Conservation (phyloP, 345 rosid genomes). For the Brassica cretica region DNA sequence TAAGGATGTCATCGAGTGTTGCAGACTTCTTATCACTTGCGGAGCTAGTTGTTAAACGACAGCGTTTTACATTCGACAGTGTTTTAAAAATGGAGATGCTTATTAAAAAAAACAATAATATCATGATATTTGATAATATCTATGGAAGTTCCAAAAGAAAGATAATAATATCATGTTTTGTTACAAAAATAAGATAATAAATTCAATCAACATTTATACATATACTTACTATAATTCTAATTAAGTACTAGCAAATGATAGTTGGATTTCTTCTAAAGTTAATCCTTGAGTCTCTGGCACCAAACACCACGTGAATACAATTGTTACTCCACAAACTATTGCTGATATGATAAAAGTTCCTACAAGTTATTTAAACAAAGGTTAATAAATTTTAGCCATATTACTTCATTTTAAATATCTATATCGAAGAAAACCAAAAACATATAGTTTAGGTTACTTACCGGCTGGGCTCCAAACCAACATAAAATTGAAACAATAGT, state of each 20-base stretch:
- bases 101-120: not conserved
- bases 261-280: slow-evolving; percentile 56
- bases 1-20: not conserved
- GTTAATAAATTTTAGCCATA: slow-evolving; percentile 38
- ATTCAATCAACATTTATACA: not conserved
- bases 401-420: slow-evolving; percentile 36
- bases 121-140: not conserved
- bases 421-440: not conserved
- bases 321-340: slow-evolving; percentile 31
- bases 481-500: slow-evolving; percentile 56
- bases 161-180: not conserved
- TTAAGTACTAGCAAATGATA: slow-evolving; percentile 26
- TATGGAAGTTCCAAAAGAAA: not conserved
- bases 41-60: slow-evolving; percentile 5
- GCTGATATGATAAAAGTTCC: slow-evolving; percentile 46
- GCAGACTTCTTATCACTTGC: slow-evolving; percentile 27
- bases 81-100: not conserved
- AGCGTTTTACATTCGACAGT: not conserved
- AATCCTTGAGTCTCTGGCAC: slow-evolving; percentile 59
- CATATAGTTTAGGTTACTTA: slow-evolving; percentile 9
- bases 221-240: not conserved
- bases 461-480: slow-evolving; percentile 58
- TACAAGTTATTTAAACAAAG: slow-evolving; percentile 27
- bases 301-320: slow-evolving; percentile 44
- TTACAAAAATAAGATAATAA: not conserved